These are phyloP conservation scores for Colletotrichum sp. DNA, from an alignment of 2,329 filamentous ascomycete species.

Conservation along the genomic window DNA sequence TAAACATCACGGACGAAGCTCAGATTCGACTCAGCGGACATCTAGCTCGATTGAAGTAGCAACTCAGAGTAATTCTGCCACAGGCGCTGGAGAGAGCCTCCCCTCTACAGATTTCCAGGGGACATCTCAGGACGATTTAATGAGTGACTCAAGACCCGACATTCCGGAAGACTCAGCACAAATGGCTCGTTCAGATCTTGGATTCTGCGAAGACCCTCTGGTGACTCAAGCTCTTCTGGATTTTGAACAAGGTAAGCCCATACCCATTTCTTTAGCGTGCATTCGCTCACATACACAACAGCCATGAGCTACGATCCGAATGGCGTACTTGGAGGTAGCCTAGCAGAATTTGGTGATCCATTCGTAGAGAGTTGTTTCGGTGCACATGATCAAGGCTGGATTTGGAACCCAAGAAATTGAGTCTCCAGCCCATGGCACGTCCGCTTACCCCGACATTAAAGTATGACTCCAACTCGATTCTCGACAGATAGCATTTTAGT, in stretches of 20 bases:
- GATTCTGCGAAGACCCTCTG: not conserved
- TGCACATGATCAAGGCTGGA: not conserved
- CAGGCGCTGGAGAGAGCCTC: not conserved
- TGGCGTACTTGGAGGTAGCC: not conserved
- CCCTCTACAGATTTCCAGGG: not conserved
- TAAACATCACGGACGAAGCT: not conserved
- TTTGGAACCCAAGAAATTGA: not conserved
- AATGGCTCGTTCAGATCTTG: not conserved
- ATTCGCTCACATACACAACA: not conserved
- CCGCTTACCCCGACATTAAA: not conserved
- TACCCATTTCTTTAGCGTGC: not conserved
- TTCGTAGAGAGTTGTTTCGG: not conserved
- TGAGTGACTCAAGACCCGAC: not conserved
- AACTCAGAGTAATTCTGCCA: not conserved
- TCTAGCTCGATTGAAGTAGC: not conserved
- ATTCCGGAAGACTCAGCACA: not conserved
- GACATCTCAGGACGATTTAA: not conserved
- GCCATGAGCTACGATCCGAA: not conserved
- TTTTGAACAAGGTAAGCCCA: not conserved
- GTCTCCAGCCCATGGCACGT: not conserved
- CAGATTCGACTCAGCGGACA: not conserved
- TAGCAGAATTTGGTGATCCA: not conserved
- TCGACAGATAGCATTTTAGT: not conserved
- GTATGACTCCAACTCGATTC: not conserved
- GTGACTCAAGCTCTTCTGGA: not conserved